Conservation (phyloP, 495 filamentous ascomycete genomes). For the Aspergillus saccharolyticus region DNA sequence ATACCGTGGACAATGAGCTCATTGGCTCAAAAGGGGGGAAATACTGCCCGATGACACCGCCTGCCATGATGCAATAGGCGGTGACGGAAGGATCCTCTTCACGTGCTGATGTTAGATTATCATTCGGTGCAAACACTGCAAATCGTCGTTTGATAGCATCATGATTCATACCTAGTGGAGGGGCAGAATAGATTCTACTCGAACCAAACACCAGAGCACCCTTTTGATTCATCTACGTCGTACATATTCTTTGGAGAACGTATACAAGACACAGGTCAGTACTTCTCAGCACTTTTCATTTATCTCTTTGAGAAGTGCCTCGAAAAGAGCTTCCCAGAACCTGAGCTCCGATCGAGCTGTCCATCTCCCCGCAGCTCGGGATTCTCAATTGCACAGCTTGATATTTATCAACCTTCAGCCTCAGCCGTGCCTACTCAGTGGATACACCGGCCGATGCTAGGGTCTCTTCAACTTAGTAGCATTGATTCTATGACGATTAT, state of each 20-base stretch:
- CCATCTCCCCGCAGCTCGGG: too few species aligned
- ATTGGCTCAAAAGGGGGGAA: background rate
- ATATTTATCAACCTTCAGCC: too few species aligned
- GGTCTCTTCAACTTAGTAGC: background rate
- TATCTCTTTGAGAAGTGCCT: background rate
- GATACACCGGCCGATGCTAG: too few species aligned
- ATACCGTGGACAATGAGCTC: background rate
- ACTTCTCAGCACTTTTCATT: background rate
- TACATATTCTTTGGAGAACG: background rate
- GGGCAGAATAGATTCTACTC: background rate
- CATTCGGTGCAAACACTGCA: too few species aligned
- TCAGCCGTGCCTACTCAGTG: too few species aligned
- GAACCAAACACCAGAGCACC: background rate
- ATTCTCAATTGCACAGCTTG: too few species aligned
- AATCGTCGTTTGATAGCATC: background rate
- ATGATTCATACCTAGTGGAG: background rate
- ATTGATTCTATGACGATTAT: background rate
- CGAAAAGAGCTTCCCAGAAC: background rate
- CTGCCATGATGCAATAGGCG: background rate
- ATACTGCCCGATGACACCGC: background rate
- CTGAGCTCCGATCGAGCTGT: background rate
- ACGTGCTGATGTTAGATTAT: background rate
- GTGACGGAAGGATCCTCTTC: background rate
- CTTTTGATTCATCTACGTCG: background rate
- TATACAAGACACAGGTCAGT: background rate